These are phyloP conservation scores for Monosporascus sp. DNA, from an alignment of 2,329 filamentous ascomycete genomes.

Conservation along the genomic window DNA sequence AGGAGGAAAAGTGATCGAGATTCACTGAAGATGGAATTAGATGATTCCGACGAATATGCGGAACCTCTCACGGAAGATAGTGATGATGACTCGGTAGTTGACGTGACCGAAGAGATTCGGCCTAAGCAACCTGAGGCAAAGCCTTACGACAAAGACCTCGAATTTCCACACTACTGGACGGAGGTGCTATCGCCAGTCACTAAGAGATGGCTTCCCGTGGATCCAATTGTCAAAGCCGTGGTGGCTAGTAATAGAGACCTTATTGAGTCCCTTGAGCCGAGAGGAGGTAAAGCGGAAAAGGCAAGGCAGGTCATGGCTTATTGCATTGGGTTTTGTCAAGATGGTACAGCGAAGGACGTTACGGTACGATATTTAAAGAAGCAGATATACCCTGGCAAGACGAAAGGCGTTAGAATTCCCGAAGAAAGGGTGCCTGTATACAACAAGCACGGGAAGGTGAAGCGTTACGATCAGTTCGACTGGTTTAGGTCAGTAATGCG, in stretches of 20 bases:
- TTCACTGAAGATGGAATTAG: conserved; percentile 21
- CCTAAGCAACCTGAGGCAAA: conserved; percentile 35
- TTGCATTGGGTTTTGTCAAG: conserved; percentile 72
- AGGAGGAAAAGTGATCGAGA: conserved; percentile 19
- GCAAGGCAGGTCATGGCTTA: conserved; percentile 89
- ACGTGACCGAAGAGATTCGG: conserved; percentile 42
- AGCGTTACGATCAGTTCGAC: conserved; percentile 71
- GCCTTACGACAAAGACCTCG: conserved; percentile 68
- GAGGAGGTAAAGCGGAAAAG: conserved; percentile 76
- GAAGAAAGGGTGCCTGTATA: conserved; percentile 77
- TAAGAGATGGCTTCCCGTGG: conserved; percentile 72
- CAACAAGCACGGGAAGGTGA: conserved; percentile 70
- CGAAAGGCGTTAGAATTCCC: conserved; percentile 76
- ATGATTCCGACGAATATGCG: conserved; percentile 42
- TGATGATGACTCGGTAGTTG: conserved; percentile 55
- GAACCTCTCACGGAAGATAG: conserved; percentile 46
- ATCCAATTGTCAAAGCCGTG: conserved; percentile 63
- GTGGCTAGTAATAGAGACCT: conserved; percentile 69
- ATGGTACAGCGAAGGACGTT: conserved; percentile 90
- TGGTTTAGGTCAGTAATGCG: conserved; percentile 84
- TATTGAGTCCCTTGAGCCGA: conserved; percentile 71
- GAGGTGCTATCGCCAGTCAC: conserved; percentile 82
- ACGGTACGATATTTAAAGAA: conserved; percentile 85
- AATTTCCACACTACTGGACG: conserved; percentile 88
- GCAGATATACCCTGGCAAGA: conserved; percentile 78